Evolutionary conservation across 768 basidiomycete species (phyloP).

Genomic region (Agaricus subrufescens): DNA sequence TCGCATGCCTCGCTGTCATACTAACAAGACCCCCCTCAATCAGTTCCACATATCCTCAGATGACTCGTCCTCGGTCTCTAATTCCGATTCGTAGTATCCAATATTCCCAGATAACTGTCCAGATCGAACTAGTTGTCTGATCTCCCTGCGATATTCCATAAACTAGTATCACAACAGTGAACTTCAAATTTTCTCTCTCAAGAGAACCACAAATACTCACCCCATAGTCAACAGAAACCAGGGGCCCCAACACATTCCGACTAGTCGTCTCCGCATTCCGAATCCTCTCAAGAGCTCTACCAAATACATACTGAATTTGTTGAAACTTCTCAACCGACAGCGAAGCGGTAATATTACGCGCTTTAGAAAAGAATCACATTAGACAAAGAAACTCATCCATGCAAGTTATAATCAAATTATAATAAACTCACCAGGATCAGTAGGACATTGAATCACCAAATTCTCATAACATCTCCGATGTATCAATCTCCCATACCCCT

Average conservation of each 20-base stretch:
- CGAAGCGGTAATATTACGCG: constrained; percentile 35
- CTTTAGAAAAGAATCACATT: neutral
- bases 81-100: neutral
- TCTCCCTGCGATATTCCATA: neutral
- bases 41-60: no score
- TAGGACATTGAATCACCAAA: constrained; percentile 26
- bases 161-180: neutral
- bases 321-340: constrained; percentile 21
- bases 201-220: neutral
- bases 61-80: neutral
- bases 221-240: constrained; percentile 20
- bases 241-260: constrained; percentile 18
- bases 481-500: constrained; percentile 5
- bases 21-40: no score
- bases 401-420: neutral
- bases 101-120: neutral
- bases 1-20: no score
- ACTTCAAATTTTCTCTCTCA: neutral
- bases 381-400: neutral
- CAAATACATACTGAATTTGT: constrained; percentile 29
- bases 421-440: neutral
- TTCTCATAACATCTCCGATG: constrained; percentile 27
- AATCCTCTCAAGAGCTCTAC: constrained; percentile 22
- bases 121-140: neutral
- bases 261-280: constrained; percentile 14